These are phyloP conservation scores for Fusarium sp. DNA, from an alignment of 2,329 filamentous ascomycete genomes.

Conservation along the genomic window DNA sequence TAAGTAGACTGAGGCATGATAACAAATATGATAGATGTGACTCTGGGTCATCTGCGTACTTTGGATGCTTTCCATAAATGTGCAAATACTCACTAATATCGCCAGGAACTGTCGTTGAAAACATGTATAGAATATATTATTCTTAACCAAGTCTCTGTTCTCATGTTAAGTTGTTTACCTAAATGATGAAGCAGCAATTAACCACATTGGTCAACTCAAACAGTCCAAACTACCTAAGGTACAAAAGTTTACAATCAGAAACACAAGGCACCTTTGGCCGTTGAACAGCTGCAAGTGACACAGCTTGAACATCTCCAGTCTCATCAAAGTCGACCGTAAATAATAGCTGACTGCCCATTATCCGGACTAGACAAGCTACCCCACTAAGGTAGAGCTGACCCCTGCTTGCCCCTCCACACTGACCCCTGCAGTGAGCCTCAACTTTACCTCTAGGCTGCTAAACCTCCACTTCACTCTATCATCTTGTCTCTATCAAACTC, in stretches of 20 bases:
- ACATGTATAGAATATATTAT: background rate
- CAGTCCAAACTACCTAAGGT: no score
- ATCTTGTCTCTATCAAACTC: background rate
- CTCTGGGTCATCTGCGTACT: background rate
- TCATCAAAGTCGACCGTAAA: background rate
- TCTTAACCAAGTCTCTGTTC: background rate
- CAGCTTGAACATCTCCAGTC: no score
- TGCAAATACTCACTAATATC: background rate
- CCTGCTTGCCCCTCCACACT: conserved; percentile 39
- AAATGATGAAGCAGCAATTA: background rate
- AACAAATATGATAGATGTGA: conserved; percentile 21
- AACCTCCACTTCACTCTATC: conserved; percentile 23
- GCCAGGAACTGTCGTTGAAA: background rate
- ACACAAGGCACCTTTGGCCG: background rate
- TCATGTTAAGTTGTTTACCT: background rate
- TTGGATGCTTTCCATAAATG: background rate
- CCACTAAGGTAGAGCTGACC: conserved; percentile 41
- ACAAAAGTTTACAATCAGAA: background rate
- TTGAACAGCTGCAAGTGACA: no score
- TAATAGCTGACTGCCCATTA: conserved; percentile 8
- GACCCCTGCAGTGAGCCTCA: conserved; percentile 28
- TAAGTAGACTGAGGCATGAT: conserved; percentile 24
- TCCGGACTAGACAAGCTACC: conserved; percentile 36
- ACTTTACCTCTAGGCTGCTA: conserved; percentile 32
- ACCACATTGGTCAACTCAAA: background rate